A percentile compares a stretch with the other conserved stretches of the same genome.
phyloP scores from a whole-genome alignment of 495 filamentous ascomycete species.

The Penicillium canariense region DNA sequence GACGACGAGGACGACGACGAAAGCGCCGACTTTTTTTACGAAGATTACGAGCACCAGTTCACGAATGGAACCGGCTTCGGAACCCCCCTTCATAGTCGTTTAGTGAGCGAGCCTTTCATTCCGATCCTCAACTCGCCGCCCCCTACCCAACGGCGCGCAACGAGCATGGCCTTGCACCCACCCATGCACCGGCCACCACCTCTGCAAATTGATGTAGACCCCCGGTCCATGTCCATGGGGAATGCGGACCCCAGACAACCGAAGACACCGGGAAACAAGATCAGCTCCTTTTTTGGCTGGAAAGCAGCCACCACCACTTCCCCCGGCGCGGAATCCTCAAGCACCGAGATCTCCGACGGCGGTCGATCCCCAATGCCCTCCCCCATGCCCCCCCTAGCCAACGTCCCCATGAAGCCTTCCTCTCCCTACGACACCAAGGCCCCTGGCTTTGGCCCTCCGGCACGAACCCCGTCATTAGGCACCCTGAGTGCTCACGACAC shows the following conservation, averaged over 20 bases:
- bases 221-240: slow-evolving; percentile 31
- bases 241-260: slow-evolving; percentile 41
- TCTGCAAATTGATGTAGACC: slow-evolving; percentile 37
- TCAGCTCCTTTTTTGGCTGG: slow-evolving; percentile 72
- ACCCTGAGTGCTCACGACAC: slow-evolving; percentile 41
- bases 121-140: slow-evolving; percentile 43
- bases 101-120: slow-evolving; percentile 50
- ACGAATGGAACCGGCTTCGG: slow-evolving; percentile 39
- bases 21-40: slow-evolving; percentile 31
- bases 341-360: slow-evolving; percentile 61
- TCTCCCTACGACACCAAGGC: slow-evolving; percentile 44
- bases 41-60: slow-evolving; percentile 35
- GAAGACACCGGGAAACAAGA: slow-evolving; percentile 60
- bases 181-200: slow-evolving; percentile 38
- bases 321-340: slow-evolving; percentile 58
- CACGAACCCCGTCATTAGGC: slow-evolving; percentile 35
- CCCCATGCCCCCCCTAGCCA: slow-evolving; percentile 52
- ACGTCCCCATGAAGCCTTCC: slow-evolving; percentile 36
- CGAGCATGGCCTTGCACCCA: slow-evolving; percentile 47
- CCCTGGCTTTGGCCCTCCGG: slow-evolving; percentile 37
- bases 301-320: slow-evolving; percentile 49
- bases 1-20: slow-evolving; percentile 33
- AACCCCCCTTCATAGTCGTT: slow-evolving; percentile 42
- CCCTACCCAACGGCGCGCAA: slow-evolving; percentile 34
- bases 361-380: slow-evolving; percentile 59